These are phyloP conservation scores for Pleurotus ostreatus DNA, from an alignment of 768 basidiomycete genomes.

Conservation along the genomic window DNA sequence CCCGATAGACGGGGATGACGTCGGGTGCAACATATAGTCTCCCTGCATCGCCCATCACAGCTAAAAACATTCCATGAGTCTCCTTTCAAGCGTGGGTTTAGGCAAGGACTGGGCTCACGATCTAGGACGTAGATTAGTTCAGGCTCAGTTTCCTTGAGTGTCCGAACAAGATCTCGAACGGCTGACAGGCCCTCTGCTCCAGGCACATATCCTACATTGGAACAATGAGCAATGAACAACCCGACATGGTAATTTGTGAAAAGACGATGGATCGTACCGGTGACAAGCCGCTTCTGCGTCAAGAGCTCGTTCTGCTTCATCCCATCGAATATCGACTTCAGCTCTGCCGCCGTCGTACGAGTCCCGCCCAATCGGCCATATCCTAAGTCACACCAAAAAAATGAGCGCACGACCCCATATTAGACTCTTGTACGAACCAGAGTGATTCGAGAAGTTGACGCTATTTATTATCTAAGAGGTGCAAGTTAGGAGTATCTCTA, in stretches of 20 bases:
- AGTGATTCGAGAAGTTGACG: slow-evolving; percentile 93
- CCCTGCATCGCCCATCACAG: slow-evolving; percentile 93
- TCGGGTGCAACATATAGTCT: slow-evolving; percentile 83
- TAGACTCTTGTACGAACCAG: slow-evolving; percentile 42
- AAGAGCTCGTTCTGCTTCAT: slow-evolving; percentile 79
- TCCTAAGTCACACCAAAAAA: slow-evolving; percentile 38
- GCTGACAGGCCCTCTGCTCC: slow-evolving; percentile 72
- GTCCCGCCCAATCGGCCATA: slow-evolving; percentile 82
- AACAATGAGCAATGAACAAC: not conserved
- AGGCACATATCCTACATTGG: slow-evolving; percentile 73
- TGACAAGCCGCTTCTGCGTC: slow-evolving; percentile 68
- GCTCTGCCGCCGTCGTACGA: slow-evolving; percentile 71
- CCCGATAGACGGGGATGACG: slow-evolving; percentile 82
- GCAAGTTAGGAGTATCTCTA: slow-evolving; percentile 8
- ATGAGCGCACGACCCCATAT: too few relatives aligned
- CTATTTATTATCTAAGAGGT: slow-evolving; percentile 74
- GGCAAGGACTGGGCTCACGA: slow-evolving; percentile 49
- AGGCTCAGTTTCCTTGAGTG: slow-evolving; percentile 54
- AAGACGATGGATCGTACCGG: slow-evolving; percentile 42
- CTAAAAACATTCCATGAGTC: slow-evolving; percentile 31
- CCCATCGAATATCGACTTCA: slow-evolving; percentile 67
- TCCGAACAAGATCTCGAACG: slow-evolving; percentile 58
- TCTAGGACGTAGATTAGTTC: slow-evolving; percentile 84
- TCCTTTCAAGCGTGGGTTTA: too few relatives aligned
- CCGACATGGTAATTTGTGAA: not conserved